phyloP scores from a whole-genome alignment of 2,329 filamentous ascomycete genomes.

The Penicillium brasilianum region DNA sequence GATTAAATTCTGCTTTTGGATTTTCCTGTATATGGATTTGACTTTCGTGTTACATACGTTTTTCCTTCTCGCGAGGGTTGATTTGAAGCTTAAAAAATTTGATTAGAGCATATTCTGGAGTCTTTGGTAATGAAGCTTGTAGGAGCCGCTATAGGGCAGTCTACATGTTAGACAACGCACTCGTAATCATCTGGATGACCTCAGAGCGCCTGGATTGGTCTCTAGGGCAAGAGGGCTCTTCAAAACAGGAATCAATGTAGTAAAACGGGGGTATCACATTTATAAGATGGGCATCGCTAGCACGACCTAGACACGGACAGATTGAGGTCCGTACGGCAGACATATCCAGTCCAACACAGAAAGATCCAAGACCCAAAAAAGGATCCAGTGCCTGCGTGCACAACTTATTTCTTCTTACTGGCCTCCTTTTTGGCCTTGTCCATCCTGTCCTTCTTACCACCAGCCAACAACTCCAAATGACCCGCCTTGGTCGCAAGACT shows the following conservation, averaged over 20 bases:
- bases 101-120: not conserved
- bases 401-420: constrained; percentile 39
- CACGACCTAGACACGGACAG: not conserved
- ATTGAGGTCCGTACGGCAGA: constrained; percentile 3
- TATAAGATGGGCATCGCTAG: constrained; percentile 23
- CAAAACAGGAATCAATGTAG: not conserved
- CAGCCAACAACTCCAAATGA: constrained; percentile 70
- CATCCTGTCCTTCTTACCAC: constrained; percentile 64
- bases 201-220: not conserved
- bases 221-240: not conserved
- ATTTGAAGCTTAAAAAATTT: not conserved
- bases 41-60: constrained; percentile 16
- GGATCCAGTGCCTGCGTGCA: not conserved
- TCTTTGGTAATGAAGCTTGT: not conserved
- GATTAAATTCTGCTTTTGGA: not conserved
- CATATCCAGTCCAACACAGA: not conserved
- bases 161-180: not conserved
- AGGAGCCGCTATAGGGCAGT: not conserved
- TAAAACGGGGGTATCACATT: constrained; percentile 30
- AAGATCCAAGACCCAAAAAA: not conserved
- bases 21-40: constrained; percentile 24
- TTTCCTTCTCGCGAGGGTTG: constrained; percentile 6
- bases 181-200: not conserved
- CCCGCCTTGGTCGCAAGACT: constrained; percentile 69
- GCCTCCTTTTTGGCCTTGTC: constrained; percentile 39